phyloP scores from a whole-genome alignment of 1,284 basidiomycete genomes.

The Ceratobasidium sp. region DNA sequence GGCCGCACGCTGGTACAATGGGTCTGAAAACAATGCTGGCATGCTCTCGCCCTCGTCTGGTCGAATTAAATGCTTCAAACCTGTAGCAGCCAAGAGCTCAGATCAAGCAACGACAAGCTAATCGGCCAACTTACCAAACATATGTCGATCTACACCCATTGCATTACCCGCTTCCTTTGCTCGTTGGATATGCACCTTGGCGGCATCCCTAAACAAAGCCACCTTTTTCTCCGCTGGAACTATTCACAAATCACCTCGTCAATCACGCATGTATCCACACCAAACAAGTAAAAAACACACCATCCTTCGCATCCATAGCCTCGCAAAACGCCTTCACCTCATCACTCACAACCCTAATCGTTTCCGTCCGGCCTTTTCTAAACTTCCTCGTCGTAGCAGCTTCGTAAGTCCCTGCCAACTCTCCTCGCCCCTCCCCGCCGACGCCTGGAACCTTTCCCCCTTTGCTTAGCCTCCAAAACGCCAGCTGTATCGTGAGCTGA shows the following conservation, averaged over 20 bases:
- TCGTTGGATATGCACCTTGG: constrained; percentile 75
- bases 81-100: constrained; percentile 58
- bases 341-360: constrained; percentile 80
- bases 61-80: constrained; percentile 74
- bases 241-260: not conserved
- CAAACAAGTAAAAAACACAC: constrained; percentile 49
- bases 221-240: constrained; percentile 63
- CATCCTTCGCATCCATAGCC: constrained; percentile 73
- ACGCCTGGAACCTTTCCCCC: constrained; percentile 52
- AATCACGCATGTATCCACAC: not conserved
- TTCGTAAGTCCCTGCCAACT: constrained; percentile 78
- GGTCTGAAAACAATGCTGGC: constrained; percentile 79
- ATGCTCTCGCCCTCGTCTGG: constrained; percentile 66
- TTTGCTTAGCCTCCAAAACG: constrained; percentile 74
- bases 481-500: constrained; percentile 89
- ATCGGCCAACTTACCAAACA: constrained; percentile 68
- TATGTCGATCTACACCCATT: constrained; percentile 84
- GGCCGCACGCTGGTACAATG: constrained; percentile 73
- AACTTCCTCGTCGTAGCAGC: constrained; percentile 88
- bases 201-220: constrained; percentile 73
- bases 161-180: constrained; percentile 80
- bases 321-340: constrained; percentile 80
- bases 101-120: not conserved
- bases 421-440: constrained; percentile 61
- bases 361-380: constrained; percentile 89